Evolutionary conservation across 192 early-diverging fungal species (phyloP).

Genomic region (Umbelopsis sp.): DNA sequence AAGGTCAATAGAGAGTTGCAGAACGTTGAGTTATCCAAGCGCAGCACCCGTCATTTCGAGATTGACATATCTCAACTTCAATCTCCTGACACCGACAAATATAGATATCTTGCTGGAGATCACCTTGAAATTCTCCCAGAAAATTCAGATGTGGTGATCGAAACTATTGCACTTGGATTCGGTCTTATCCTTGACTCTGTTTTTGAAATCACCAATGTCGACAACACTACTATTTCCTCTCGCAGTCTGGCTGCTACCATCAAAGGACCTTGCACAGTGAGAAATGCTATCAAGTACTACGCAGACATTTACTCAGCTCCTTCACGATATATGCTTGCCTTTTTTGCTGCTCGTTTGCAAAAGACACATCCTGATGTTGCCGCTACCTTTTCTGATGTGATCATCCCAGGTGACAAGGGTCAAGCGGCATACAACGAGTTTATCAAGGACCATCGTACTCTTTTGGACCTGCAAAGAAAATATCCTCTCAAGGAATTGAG

Average conservation of each 20-base stretch:
- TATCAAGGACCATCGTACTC: constrained; percentile 41
- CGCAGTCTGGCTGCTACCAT: constrained; percentile 47
- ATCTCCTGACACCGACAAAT: constrained; percentile 16
- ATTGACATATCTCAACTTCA: constrained; percentile 35
- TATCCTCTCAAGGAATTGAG: constrained; percentile 42
- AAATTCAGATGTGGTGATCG: constrained; percentile 40
- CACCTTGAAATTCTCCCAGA: constrained; percentile 55
- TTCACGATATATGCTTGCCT: constrained; percentile 38
- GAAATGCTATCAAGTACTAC: constrained; percentile 45
- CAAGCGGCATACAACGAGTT: constrained; percentile 42
- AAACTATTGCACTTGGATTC: constrained; percentile 43
- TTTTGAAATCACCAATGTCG: constrained; percentile 42
- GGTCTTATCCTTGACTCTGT: constrained; percentile 53
- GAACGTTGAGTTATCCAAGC: constrained; percentile 26
- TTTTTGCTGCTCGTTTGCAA: constrained; percentile 39
- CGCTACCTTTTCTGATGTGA: constrained; percentile 28
- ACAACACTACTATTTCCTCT: constrained; percentile 33
- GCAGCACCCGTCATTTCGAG: constrained; percentile 50
- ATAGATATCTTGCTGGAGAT: constrained; percentile 48
- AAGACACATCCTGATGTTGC: constrained; percentile 38
- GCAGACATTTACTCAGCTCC: constrained; percentile 52
- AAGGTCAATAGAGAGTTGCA: constrained; percentile 45
- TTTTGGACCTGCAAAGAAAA: constrained; percentile 47
- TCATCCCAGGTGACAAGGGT: constrained; percentile 33
- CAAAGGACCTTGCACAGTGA: constrained; percentile 45